Evolutionary conservation across 2,329 filamentous ascomycete species (phyloP).

Genomic region (Capronia epimyces): DNA sequence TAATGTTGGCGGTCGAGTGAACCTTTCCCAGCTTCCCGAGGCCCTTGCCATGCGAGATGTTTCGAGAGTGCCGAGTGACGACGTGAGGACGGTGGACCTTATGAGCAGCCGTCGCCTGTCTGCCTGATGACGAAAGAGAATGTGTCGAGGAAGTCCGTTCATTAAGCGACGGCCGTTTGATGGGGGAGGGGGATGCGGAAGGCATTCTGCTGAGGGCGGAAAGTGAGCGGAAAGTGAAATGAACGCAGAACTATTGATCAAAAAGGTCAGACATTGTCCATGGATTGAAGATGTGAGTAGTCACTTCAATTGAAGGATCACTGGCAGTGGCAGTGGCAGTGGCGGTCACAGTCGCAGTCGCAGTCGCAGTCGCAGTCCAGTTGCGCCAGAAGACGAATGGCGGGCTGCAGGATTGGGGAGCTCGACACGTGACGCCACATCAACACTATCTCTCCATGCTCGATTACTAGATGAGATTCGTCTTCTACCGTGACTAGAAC

Average conservation of each 20-base stretch:
- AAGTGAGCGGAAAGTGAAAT: background rate
- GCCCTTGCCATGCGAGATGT: slow-evolving; percentile 42
- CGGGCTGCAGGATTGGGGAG: background rate
- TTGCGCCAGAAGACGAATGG: background rate
- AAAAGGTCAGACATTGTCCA: background rate
- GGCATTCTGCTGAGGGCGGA: slow-evolving; percentile 24
- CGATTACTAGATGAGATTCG: too few species aligned
- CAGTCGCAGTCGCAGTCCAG: background rate
- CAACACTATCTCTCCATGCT: background rate
- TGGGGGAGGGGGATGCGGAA: slow-evolving; percentile 27
- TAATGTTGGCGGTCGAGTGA: slow-evolving; percentile 33
- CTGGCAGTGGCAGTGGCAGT: background rate
- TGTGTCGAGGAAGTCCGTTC: slow-evolving; percentile 25
- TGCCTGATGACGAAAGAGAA: slow-evolving; percentile 27
- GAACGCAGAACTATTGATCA: slow-evolving; percentile 1
- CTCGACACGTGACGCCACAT: background rate
- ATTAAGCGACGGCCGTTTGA: slow-evolving; percentile 27
- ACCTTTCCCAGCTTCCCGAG: slow-evolving; percentile 41
- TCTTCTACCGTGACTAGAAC: too few species aligned
- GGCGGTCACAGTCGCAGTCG: background rate
- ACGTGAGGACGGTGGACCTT: slow-evolving; percentile 41
- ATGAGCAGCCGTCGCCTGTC: slow-evolving; percentile 26
- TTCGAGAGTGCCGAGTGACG: slow-evolving; percentile 40
- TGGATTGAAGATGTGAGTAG: background rate
- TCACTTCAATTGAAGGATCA: too few species aligned